Evolutionary conservation across 805 yeast genomes (phyloP), one percentile per base, ranked within the genome.

Genomic region (Yarrowia sp.): DNA sequence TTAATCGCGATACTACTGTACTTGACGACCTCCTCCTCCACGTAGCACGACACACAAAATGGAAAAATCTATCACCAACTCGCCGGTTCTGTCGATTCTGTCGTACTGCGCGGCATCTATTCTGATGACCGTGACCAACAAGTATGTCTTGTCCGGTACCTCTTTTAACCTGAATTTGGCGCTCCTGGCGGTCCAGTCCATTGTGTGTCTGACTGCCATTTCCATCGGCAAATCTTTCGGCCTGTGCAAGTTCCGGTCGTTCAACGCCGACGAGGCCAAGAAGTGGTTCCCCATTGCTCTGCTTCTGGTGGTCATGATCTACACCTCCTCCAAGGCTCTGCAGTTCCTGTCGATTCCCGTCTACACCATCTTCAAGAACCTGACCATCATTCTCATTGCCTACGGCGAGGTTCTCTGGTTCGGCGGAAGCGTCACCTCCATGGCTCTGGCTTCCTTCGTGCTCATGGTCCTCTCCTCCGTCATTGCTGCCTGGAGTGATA

Each of bases 341-440:
- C 96, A 90, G 77, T 90, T 77, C 77, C 84, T 94, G 72, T 80
- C 93, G 59, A 92, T 94, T 64, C 99, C 99, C 60, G 96, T 94
- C 63, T 94, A 91, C 81, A 94, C 99, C 67, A 93, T 94, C 69
- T 94, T 94, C 87, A 94, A 94, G 82, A 94, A 94, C 78, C 84
- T 94, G 76, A 93, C 99, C 65, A 94, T 94, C 72, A 93, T 94
- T 68, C 79, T 94, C 72, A 94, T 94, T 74, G 98, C 99, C 33
- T 94, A 94, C 74, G 98, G 98, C 79, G 99, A 94, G 78, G 97
- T 93, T 33, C 69, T 94, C 65, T 93, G 97, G 96, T 94, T 93
- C 71, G 97, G 97, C 65, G 97, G 97, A 66, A 77, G 80, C 65
- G 97, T 93, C 69, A 85, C 97, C 61, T 75, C 92, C 36, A 86